Evolutionary conservation across 768 basidiomycete species (phyloP), one percentile per base, ranked within the genome.

Genomic region (Collybia nuda): DNA sequence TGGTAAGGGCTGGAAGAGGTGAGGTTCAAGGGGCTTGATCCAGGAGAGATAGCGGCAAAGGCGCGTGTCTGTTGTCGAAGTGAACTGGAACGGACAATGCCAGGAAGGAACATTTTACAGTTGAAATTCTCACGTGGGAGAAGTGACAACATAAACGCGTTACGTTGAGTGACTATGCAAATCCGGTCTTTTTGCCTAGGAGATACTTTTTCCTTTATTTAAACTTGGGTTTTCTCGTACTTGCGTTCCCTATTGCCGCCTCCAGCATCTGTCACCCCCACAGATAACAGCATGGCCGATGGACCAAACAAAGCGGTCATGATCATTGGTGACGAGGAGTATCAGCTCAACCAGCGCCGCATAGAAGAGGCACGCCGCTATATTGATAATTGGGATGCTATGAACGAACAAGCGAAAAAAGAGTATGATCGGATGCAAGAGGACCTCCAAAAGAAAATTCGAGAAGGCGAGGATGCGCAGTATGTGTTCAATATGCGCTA

Each of bases 1-100:
- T 86, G 77, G 63, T 88, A 96, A 0, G 90, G 84, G 0, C 80
- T 79, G 18, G 81, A 73, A 17, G 75, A 74, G 44, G 72, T 68
- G 0, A 78, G 57, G 24, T 67, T 74, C n/a, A 75, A 55, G 7
- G 74, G 47, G 15, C 74, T 66, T 19, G 72, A 68, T 4, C 70
- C 69, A 2, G 75, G 64, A 15, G 82, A 75, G 48, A 80, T 61
- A 5, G 82, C 74, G 15, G 84, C 79, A 47, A 78, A 77, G 26
- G 69, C 55, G 40, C 81, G 78, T 46, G 57, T 56, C 39, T 62
- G 51, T 24, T 47, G 50, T 32, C 61, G 50, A 42, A 47, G 40
- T 35, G 48, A 42, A 47, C 37, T 46, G 36, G 40, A 48, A 24
- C 24, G 59, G 54, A 50, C 47, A 23, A 62, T 43, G 41, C 52